These are phyloP conservation scores for Nicotiana sylvestris DNA, from an alignment of 257 asterid genomes.

Conservation along the genomic window DNA sequence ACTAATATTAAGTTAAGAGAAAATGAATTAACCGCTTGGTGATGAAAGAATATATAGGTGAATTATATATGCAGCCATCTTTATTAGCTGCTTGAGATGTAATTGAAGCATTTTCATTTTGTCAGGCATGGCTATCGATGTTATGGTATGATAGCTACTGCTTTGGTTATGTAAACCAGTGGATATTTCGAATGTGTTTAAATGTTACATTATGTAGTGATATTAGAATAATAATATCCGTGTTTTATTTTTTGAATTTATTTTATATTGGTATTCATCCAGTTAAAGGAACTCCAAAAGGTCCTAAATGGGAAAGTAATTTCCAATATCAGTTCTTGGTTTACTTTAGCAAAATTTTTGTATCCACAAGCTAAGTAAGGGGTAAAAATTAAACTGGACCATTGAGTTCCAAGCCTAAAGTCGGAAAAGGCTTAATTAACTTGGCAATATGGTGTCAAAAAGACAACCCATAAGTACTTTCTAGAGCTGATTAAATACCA, in stretches of 20 bases:
- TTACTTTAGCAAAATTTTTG: background rate
- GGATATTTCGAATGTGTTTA: constrained; percentile 22
- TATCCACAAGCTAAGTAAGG: background rate
- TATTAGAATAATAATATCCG: background rate
- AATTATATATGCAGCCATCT: background rate
- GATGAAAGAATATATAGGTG: background rate
- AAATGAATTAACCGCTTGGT: background rate
- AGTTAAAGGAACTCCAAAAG: no score
- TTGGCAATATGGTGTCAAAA: background rate
- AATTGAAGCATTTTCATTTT: constrained; percentile 9
- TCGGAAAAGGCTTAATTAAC: background rate
- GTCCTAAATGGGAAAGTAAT: background rate
- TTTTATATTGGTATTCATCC: no score
- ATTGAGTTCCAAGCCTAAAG: background rate
- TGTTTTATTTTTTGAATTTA: background rate
- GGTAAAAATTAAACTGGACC: background rate
- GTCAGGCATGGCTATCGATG: background rate
- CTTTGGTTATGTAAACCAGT: constrained; percentile 25
- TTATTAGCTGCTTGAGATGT: constrained; percentile 12
- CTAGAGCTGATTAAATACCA: background rate
- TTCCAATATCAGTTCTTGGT: background rate
- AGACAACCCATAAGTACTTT: background rate
- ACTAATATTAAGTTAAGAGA: background rate
- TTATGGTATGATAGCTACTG: constrained; percentile 18
- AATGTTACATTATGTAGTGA: constrained; percentile 14